A percentile compares a stretch with the other conserved stretches of the same genome.
Evolutionary conservation across 495 filamentous ascomycete species (phyloP).

Genomic region (Annulohypoxylon moriforme): DNA sequence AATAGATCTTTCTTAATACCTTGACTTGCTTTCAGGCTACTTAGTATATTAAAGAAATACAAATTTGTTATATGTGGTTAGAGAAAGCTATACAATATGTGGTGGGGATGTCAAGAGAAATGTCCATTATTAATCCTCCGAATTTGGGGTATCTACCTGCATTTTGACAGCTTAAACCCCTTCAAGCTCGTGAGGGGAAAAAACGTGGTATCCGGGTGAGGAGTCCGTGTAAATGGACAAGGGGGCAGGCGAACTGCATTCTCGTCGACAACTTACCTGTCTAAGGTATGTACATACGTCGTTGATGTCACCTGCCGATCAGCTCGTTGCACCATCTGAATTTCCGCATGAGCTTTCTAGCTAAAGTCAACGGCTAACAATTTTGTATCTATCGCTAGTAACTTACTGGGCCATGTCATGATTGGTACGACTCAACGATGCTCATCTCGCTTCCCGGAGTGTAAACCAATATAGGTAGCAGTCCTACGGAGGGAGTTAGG

Average conservation of each 20-base stretch:
- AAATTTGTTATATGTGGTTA: constrained; percentile 8
- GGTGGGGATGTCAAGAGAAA: constrained; percentile 22
- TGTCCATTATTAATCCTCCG: constrained; percentile 39
- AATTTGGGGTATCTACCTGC: constrained; percentile 43
- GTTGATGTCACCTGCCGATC: constrained; percentile 40
- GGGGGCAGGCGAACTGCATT: constrained; percentile 29
- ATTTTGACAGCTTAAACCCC: constrained; percentile 34
- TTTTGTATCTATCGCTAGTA: constrained; percentile 7
- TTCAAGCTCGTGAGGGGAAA: constrained; percentile 40
- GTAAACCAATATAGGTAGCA: constrained; percentile 1
- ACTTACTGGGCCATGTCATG: constrained; percentile 3
- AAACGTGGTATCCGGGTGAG: constrained; percentile 45
- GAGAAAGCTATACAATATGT: background rate
- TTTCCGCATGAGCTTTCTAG: constrained; percentile 15
- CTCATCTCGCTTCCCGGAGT: constrained; percentile 23
- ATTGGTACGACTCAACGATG: background rate
- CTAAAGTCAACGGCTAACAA: constrained; percentile 27
- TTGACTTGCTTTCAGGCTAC: background rate
- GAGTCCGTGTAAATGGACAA: constrained; percentile 33
- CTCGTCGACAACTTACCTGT: constrained; percentile 18
- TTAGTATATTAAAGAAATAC: background rate
- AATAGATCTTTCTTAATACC: background rate
- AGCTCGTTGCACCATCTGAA: constrained; percentile 20
- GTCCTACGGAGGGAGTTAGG: constrained; percentile 9
- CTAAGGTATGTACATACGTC: constrained; percentile 7